Percentiles rank a stretch among this genome's conserved stretches.
phyloP scores from a whole-genome alignment of 2,329 filamentous ascomycete genomes.

The Sordariomycetes sp. region DNA sequence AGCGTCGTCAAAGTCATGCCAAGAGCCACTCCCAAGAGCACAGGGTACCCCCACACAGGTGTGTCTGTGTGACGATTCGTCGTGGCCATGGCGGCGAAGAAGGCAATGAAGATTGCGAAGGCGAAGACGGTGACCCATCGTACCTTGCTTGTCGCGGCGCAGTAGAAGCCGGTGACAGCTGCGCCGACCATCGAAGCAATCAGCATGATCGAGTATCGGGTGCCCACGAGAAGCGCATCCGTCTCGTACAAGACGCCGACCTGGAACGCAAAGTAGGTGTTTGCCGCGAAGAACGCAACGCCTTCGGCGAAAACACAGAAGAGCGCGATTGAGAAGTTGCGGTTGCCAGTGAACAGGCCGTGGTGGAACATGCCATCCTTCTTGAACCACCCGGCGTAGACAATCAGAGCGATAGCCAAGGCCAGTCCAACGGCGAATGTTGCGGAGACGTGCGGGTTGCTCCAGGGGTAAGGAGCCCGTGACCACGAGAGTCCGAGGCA shows the following conservation, averaged over 20 bases:
- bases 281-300: constrained; percentile 28
- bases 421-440: constrained; percentile 24
- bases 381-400: constrained; percentile 24
- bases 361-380: constrained; percentile 31
- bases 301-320: constrained; percentile 26
- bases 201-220: constrained; percentile 21
- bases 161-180: constrained; percentile 18
- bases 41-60: constrained; percentile 24
- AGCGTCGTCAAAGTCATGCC: constrained; percentile 21
- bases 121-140: constrained; percentile 10
- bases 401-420: constrained; percentile 14
- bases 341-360: constrained; percentile 21
- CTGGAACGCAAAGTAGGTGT: constrained; percentile 31
- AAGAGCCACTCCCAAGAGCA: constrained; percentile 21
- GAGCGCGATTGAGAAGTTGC: constrained; percentile 25
- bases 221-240: constrained; percentile 20
- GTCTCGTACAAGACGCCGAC: constrained; percentile 21
- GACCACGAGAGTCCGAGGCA: constrained; percentile 27
- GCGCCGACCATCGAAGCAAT: constrained; percentile 18
- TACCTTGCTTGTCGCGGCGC: constrained; percentile 13
- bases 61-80: constrained; percentile 11
- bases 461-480: constrained; percentile 27
- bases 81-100: constrained; percentile 23
- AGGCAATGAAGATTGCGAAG: constrained; percentile 15
- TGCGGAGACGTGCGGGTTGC: constrained; percentile 21